A percentile compares a stretch with the other conserved stretches of the same genome.
These are phyloP conservation scores for Vitis hybrid DNA, from an alignment of 177 flowering plant species.

Conservation along the genomic window DNA sequence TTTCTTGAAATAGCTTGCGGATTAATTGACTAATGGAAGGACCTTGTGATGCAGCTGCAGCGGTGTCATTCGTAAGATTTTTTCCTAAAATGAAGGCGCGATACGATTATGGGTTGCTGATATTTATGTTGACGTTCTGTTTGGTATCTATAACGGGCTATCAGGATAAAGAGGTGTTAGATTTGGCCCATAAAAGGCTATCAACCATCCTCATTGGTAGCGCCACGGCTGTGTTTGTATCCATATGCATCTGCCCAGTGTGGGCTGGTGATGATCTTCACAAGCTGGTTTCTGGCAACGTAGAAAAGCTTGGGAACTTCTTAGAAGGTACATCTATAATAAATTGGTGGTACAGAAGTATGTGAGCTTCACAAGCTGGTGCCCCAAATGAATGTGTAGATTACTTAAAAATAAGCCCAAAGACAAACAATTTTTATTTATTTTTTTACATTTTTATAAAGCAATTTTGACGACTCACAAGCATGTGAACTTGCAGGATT, in stretches of 20 bases:
- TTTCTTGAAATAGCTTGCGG: too few relatives aligned
- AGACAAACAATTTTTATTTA: background rate
- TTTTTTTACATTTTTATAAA: background rate
- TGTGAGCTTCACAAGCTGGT: too few relatives aligned
- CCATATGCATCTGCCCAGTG: slow-evolving; percentile 7
- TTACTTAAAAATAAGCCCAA: background rate
- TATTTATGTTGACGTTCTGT: slow-evolving; percentile 15
- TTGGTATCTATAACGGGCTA: slow-evolving; percentile 13
- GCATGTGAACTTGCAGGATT: slow-evolving; percentile 14
- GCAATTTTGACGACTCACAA: too few relatives aligned
- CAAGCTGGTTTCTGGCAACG: slow-evolving; percentile 4
- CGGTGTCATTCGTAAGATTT: slow-evolving; percentile 9
- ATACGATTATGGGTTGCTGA: slow-evolving; percentile 15
- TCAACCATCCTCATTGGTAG: slow-evolving; percentile 9
- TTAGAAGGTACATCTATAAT: slow-evolving; percentile 10
- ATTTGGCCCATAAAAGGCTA: slow-evolving; percentile 4
- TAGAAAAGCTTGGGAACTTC: slow-evolving; percentile 17
- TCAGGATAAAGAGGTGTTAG: slow-evolving; percentile 6
- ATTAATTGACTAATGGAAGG: background rate
- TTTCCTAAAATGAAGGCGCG: slow-evolving; percentile 14
- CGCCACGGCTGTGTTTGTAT: background rate
- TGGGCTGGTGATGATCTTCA: slow-evolving; percentile 26
- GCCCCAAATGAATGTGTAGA: too few relatives aligned
- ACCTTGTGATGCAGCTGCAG: slow-evolving; percentile 7
- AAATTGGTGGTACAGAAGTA: too few relatives aligned